Percentiles rank a stretch among this genome's conserved stretches.
Conservation (phyloP, 148 eudicot genomes). For the Hydrangea macrophylla region DNA sequence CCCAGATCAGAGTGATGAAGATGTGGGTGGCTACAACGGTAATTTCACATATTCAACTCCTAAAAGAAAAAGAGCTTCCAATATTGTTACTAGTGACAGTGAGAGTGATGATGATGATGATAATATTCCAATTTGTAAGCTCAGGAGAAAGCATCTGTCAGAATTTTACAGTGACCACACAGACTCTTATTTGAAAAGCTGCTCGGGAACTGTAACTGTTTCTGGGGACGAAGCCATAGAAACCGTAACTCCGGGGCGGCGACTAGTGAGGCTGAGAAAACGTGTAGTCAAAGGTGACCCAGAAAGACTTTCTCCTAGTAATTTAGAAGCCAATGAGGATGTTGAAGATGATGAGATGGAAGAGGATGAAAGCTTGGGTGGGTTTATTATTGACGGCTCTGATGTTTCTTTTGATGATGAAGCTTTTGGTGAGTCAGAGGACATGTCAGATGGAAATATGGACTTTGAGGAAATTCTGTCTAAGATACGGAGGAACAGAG, state of each 20-base stretch:
- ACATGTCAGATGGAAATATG: slow-evolving; percentile 31
- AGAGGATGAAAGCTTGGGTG: slow-evolving; percentile 45
- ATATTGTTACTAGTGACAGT: slow-evolving; percentile 47
- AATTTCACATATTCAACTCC: slow-evolving; percentile 23
- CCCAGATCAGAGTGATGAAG: slow-evolving; percentile 12
- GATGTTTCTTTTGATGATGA: slow-evolving; percentile 29
- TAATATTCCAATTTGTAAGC: slow-evolving; percentile 52
- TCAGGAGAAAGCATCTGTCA: slow-evolving; percentile 18
- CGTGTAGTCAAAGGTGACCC: slow-evolving; percentile 16
- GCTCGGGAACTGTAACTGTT: slow-evolving; percentile 14
- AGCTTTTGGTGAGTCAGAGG: slow-evolving; percentile 28
- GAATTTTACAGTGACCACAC: slow-evolving; percentile 2
- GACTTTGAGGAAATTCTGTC: slow-evolving; percentile 45
- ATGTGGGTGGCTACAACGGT: slow-evolving; percentile 7
- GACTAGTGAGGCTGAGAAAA: slow-evolving; percentile 38
- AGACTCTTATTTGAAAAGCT: neutral
- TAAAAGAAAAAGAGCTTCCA: slow-evolving; percentile 49
- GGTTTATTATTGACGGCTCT: slow-evolving; percentile 40
- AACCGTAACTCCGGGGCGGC: slow-evolving; percentile 28
- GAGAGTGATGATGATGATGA: slow-evolving; percentile 58
- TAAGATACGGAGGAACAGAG: slow-evolving; percentile 39
- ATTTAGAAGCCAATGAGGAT: slow-evolving; percentile 18
- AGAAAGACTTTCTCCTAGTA: slow-evolving; percentile 1
- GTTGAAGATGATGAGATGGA: slow-evolving; percentile 34
- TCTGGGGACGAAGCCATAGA: slow-evolving; percentile 2